Evolutionary conservation across 805 yeast species (phyloP).

Genomic region (Lipomyces japonicus): DNA sequence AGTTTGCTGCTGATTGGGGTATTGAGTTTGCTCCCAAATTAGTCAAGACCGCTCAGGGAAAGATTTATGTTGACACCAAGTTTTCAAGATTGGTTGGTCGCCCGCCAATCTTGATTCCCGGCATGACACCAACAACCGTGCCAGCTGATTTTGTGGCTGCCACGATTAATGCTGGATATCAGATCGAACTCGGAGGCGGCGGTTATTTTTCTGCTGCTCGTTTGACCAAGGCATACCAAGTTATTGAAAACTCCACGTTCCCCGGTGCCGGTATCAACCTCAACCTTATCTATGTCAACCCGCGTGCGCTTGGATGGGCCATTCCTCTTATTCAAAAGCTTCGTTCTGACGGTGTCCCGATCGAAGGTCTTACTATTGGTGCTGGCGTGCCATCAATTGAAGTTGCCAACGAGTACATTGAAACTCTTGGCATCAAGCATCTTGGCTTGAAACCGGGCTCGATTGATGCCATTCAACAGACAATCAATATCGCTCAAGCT

Average conservation of each 20-base stretch:
- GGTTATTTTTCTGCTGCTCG: slow-evolving; percentile 78
- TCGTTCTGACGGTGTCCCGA: slow-evolving; percentile 89
- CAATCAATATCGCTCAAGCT: slow-evolving; percentile 85
- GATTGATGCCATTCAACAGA: slow-evolving; percentile 82
- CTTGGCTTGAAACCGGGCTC: slow-evolving; percentile 98
- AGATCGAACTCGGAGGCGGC: slow-evolving; percentile 98
- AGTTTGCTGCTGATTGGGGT: slow-evolving; percentile 88
- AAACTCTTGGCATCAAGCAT: slow-evolving; percentile 85
- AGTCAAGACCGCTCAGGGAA: slow-evolving; percentile 59
- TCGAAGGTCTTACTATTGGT: slow-evolving; percentile 94
- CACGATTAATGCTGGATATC: slow-evolving; percentile 92
- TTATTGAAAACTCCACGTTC: slow-evolving; percentile 61
- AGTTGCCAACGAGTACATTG: slow-evolving; percentile 94
- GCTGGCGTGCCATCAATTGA: slow-evolving; percentile 99
- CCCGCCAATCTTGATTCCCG: slow-evolving; percentile 96
- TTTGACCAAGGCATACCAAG: slow-evolving; percentile 71
- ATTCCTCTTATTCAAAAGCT: slow-evolving; percentile 88
- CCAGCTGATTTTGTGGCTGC: slow-evolving; percentile 92
- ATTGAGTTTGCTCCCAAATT: slow-evolving; percentile 82
- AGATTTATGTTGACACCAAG: slow-evolving; percentile 86
- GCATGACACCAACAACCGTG: slow-evolving; percentile 99
- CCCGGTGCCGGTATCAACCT: slow-evolving; percentile 91
- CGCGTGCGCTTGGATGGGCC: slow-evolving; percentile 98
- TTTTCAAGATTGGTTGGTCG: slow-evolving; percentile 87
- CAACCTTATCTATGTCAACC: slow-evolving; percentile 92